Percentiles rank a stretch among this genome's conserved stretches.
phyloP scores from a whole-genome alignment of 1,139 yeast species.

The Zygosaccharomyces pseudobailii region DNA sequence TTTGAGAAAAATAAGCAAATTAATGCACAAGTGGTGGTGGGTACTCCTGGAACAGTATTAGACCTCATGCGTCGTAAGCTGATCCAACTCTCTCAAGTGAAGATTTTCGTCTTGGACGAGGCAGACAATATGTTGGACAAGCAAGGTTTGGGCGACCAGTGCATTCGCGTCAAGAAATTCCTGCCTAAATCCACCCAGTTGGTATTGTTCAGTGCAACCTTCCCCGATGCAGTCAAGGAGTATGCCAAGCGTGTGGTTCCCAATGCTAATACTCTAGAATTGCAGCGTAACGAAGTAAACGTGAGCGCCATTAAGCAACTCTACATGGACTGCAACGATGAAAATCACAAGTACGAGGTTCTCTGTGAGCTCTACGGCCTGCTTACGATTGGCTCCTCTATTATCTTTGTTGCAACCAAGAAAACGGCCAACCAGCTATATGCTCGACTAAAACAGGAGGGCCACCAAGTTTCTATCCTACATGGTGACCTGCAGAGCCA shows the following conservation, averaged over 20 bases:
- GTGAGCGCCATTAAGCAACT: constrained; percentile 92
- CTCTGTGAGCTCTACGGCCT: constrained; percentile 81
- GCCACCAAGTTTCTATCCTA: constrained; percentile 82
- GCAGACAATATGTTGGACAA: constrained; percentile 97
- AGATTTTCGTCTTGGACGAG: constrained; percentile 90
- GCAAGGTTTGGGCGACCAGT: constrained; percentile 87
- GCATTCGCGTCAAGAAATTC: constrained; percentile 69
- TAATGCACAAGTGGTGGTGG: constrained; percentile 74
- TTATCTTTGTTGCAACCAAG: constrained; percentile 77
- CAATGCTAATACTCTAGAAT: constrained; percentile 80
- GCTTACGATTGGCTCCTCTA: constrained; percentile 91
- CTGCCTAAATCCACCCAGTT: constrained; percentile 68
- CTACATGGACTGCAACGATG: constrained; percentile 88
- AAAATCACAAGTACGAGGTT: constrained; percentile 70
- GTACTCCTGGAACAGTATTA: constrained; percentile 88
- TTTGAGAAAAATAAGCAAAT: constrained; percentile 49
- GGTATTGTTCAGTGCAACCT: constrained; percentile 91
- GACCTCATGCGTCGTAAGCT: constrained; percentile 65
- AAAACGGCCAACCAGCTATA: constrained; percentile 77
- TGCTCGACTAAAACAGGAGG: constrained; percentile 68
- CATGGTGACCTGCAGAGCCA: constrained; percentile 70
- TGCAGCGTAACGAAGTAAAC: constrained; percentile 88
- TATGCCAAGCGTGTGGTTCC: constrained; percentile 88
- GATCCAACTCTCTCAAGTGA: constrained; percentile 51
- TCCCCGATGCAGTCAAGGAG: constrained; percentile 74